These are phyloP conservation scores for Rubia yunnanensis DNA, from an alignment of 257 asterid genomes.

Conservation along the genomic window DNA sequence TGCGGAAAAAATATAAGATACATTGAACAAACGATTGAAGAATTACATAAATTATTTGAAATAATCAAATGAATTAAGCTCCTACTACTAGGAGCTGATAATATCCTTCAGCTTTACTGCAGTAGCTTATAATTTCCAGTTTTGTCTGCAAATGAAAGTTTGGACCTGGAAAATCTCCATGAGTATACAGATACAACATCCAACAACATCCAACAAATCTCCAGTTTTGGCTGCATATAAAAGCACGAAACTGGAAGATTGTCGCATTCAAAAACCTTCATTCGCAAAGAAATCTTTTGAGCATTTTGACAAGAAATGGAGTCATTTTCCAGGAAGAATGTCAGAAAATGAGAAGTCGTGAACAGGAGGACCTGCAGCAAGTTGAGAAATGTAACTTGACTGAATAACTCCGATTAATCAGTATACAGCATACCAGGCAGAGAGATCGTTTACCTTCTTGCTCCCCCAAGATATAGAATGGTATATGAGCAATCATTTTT, in stretches of 20 bases:
- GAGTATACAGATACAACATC: neutral
- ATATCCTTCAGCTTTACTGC: neutral
- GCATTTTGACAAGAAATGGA: neutral
- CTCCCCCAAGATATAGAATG: conserved; percentile 71
- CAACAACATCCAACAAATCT: no score
- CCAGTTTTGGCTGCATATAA: neutral
- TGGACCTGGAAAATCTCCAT: neutral
- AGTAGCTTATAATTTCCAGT: neutral
- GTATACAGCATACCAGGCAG: neutral
- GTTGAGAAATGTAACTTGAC: conserved; percentile 5
- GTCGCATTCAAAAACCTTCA: neutral
- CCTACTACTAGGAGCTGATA: no score
- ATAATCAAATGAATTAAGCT: no score
- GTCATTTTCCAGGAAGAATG: conserved; percentile 50
- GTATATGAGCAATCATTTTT: conserved; percentile 71
- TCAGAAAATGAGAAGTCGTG: conserved; percentile 71
- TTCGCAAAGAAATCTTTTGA: neutral
- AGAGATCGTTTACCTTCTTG: conserved; percentile 49
- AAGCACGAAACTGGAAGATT: neutral
- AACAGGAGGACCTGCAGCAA: conserved; percentile 59
- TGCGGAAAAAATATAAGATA: no score
- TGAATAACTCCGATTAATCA: neutral
- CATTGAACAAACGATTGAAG: no score
- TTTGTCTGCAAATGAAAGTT: neutral
- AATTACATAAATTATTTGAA: no score